Evolutionary conservation across 441 rosid genomes (phyloP), one percentile per base, ranked within the genome.

Genomic region (Cnidoscolus chayamansa): DNA sequence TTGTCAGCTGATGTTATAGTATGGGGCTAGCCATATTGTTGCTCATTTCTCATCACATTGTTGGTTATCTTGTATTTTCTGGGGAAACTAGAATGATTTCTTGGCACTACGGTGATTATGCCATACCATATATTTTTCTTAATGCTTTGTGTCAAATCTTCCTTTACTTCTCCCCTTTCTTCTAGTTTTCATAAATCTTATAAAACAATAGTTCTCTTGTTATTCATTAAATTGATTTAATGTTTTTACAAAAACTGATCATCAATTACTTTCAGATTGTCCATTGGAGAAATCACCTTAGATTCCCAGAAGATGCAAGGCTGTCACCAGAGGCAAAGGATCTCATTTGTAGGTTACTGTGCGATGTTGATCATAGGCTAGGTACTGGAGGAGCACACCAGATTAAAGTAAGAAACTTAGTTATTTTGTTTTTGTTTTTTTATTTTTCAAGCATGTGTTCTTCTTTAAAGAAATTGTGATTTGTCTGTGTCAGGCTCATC

Each of bases 331-430:
- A 87, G 84, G 97, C 97, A 76, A 94, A 87, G 84, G 95, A 92
- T 89, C 96, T 94, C 67, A 86, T 94, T 63, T 89, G 83, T 85
- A 84, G 91, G 83, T 82, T 94, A 81, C 86, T 94, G 13, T 94
- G 97, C 78, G 94, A 87, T 76, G 97, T 90, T 71, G 97, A 94
- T 56, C 95, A 89, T 80, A 89, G 98, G 77, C 85, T 92, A 64
- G 98, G 98, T 62, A 88, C 90, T 72, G 91, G 87, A 70, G 97
- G 98, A 73, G 90, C 88, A 69, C 72, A 86, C 71, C 94, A 94
- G 85, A 90, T 94, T 72, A 94, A 94, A 83, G 98, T 94, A 83
- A 84, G 85, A 68, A 65, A 57, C 65, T 63, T 71, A 65, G 57
- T 31, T 71, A 60, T 77, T 58, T 63, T 54, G 50, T 58, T 65